These are phyloP conservation scores for Pyrenochaeta sp. DNA, from an alignment of 2,329 filamentous ascomycete genomes.

Conservation along the genomic window DNA sequence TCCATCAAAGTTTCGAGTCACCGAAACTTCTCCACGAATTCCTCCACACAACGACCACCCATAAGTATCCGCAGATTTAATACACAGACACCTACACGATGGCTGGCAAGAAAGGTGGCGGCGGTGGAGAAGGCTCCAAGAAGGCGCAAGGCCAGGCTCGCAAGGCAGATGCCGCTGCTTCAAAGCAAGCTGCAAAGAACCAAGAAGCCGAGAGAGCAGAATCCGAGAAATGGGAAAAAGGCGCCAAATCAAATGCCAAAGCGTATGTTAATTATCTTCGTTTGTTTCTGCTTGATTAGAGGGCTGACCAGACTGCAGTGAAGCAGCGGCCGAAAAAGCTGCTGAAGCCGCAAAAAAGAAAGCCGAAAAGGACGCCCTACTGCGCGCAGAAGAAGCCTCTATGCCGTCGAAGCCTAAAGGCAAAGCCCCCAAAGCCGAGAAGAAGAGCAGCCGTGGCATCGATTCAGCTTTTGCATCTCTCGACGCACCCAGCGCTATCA, in stretches of 20 bases:
- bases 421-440: slow-evolving; percentile 69
- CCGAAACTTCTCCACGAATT: not conserved
- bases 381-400: slow-evolving; percentile 81
- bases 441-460: slow-evolving; percentile 71
- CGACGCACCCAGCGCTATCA: slow-evolving; percentile 65
- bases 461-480: slow-evolving; percentile 63
- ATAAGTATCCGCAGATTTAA: too few species aligned
- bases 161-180: slow-evolving; percentile 86
- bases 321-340: slow-evolving; percentile 83
- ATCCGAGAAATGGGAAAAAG: slow-evolving; percentile 81
- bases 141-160: slow-evolving; percentile 89
- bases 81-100: too few species aligned
- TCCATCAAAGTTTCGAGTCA: slow-evolving; percentile 24
- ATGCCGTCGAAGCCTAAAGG: slow-evolving; percentile 69
- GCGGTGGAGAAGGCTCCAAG: slow-evolving; percentile 76
- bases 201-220: slow-evolving; percentile 72
- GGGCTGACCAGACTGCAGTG: slow-evolving; percentile 60
- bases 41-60: slow-evolving; percentile 4
- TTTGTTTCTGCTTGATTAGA: slow-evolving; percentile 7
- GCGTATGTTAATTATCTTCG: slow-evolving; percentile 67
- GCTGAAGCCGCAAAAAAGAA: slow-evolving; percentile 86
- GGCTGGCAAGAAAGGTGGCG: slow-evolving; percentile 59
- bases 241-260: slow-evolving; percentile 83
- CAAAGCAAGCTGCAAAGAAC: slow-evolving; percentile 77
- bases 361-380: slow-evolving; percentile 84